phyloP scores from a whole-genome alignment of 768 basidiomycete genomes.

The Xanthoconium stramineum region DNA sequence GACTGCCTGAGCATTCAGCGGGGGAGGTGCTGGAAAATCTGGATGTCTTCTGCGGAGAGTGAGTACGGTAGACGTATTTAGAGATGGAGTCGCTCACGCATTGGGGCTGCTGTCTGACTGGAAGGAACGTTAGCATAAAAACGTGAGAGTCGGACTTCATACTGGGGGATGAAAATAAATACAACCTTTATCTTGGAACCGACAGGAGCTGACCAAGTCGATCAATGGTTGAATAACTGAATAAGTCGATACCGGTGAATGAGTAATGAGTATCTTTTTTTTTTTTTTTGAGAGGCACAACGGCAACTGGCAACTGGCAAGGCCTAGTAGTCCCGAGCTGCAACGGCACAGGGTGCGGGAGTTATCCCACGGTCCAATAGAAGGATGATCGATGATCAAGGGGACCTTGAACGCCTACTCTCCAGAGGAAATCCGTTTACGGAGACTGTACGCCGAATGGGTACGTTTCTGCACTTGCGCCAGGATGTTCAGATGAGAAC shows the following conservation, averaged over 20 bases:
- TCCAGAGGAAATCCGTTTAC: no score
- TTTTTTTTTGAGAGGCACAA: no score
- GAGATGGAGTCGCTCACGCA: slow-evolving; percentile 22
- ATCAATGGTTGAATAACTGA: not conserved
- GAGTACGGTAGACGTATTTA: not conserved
- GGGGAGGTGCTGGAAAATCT: slow-evolving; percentile 41
- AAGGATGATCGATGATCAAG: no score
- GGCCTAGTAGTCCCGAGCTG: no score
- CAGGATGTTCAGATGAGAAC: slow-evolving; percentile 3
- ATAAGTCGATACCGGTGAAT: slow-evolving; percentile 72
- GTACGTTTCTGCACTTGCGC: slow-evolving; percentile 80
- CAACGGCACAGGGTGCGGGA: no score
- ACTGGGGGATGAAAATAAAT: slow-evolving; percentile 79
- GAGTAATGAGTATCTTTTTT: no score
- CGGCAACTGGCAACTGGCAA: no score
- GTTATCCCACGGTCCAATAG: no score
- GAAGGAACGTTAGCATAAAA: slow-evolving; percentile 13
- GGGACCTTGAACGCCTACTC: no score
- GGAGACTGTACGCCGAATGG: no score
- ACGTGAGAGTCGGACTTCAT: slow-evolving; percentile 9
- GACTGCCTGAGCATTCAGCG: slow-evolving; percentile 61
- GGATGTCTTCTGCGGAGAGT: slow-evolving; percentile 34
- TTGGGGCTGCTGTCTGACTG: slow-evolving; percentile 22
- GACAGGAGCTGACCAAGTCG: slow-evolving; percentile 57
- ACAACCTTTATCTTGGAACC: slow-evolving; percentile 85